phyloP scores from a whole-genome alignment of 495 filamentous ascomycete genomes.

The Talaromyces ruber region DNA sequence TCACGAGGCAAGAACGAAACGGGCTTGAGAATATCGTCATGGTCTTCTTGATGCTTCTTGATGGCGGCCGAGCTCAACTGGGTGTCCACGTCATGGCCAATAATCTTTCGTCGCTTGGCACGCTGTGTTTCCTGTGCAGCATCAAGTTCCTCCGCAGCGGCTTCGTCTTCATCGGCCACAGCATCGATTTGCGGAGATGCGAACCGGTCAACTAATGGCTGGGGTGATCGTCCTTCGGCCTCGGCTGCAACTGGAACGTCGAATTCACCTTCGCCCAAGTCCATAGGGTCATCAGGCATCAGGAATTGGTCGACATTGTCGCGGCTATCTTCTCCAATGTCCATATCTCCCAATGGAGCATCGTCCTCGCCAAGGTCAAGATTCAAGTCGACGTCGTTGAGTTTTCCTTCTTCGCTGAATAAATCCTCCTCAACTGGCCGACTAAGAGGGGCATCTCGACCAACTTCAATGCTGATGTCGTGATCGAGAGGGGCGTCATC shows the following conservation, averaged over 20 bases:
- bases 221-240: constrained; percentile 32
- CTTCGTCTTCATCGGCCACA: constrained; percentile 33
- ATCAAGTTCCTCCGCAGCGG: constrained; percentile 45
- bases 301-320: constrained; percentile 24
- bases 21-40: constrained; percentile 70
- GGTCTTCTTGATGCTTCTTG: constrained; percentile 70
- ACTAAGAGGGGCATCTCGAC: constrained; percentile 66
- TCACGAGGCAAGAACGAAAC: constrained; percentile 77
- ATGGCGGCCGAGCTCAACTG: constrained; percentile 51
- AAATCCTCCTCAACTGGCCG: constrained; percentile 63
- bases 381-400: constrained; percentile 36
- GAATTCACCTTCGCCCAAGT: constrained; percentile 35
- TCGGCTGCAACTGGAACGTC: constrained; percentile 48
- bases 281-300: constrained; percentile 32
- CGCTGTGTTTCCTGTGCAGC: constrained; percentile 53
- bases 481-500: constrained; percentile 36
- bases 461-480: constrained; percentile 69
- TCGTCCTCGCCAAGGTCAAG: constrained; percentile 49
- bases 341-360: constrained; percentile 34
- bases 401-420: constrained; percentile 54
- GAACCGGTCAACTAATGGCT: constrained; percentile 35
- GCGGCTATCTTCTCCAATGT: constrained; percentile 20
- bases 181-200: constrained; percentile 50
- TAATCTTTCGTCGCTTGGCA: constrained; percentile 66
- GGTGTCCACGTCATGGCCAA: constrained; percentile 59